Base-by-base conservation (phyloP, 257 asterid genomes). In the Salvia hispanica region DNA sequence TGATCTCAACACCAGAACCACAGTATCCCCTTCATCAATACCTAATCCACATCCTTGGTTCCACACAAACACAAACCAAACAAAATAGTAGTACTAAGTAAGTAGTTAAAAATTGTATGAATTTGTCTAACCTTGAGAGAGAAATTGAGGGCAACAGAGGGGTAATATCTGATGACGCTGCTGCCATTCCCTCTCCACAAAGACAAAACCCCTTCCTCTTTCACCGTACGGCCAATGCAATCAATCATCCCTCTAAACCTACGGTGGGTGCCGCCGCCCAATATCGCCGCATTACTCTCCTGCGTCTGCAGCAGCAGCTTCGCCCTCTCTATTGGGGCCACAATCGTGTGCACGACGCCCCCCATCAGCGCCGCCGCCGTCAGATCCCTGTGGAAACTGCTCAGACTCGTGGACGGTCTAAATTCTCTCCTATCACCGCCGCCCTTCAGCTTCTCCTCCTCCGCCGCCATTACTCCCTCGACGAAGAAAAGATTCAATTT, bases 131-230 rank as follows among this genome's bases (percentile, higher is more conserved):
- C 99, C 99, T 94, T 94, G 58, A 94, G 96, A 64, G 99, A 94
- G 78, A 94, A 94, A 79, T 94, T 94, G 63, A 94, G 90, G 67
- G 97, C 97, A 18, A 88, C 97, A 61, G 99, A 94, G 18, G 99
- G 99, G 54, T 94, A 94, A 56, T 91, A 94, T 83, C 99, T 79
- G 73, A 94, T 76, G 14, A 94, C 97, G 71, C 99, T 88, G 82
- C 96, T 91, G 34, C 97, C 97, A 73, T 91, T 94, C 58, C 99
- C 99, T 77, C 99, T 94, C 97, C 99, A 94, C 37, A 94, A 73
- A 0, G 99, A 94, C 48, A 87, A 54, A 68, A 94, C 36, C 34
- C 97, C 97, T 76, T 94, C 99, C 61, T 94, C 99, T 69, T 84
- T 82, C 44, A 87, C 84, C 8, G 90, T 88, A 28, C 96, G 85